Evolutionary conservation across 495 filamentous ascomycete species (phyloP), one percentile per base, ranked within the genome.

Genomic region (Choiromyces venosus): DNA sequence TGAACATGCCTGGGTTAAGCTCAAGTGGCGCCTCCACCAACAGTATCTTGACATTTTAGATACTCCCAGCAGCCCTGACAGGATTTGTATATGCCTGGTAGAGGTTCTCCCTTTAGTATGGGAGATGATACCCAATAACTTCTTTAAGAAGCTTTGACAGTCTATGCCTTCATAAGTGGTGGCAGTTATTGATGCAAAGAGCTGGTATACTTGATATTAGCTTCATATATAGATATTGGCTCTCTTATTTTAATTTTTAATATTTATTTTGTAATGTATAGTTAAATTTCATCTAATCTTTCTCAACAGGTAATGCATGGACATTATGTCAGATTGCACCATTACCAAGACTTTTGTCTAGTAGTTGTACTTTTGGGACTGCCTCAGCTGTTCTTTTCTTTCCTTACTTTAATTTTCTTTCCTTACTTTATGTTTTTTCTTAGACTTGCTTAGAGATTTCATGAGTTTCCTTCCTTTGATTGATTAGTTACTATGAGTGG

Each of bases 1-100:
- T 71, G 76, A 82, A 38, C 77, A 81, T 56, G 71, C 81, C 1
- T 82, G 77, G 75, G 74, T 73, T 0, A 65, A 78, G 19, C 68
- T 82, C 16, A 80, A 81, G 36, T 39, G 37, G 6, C 39, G 67
- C n/a, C 42, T 71, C 44, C 66, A 73, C 35, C 42, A 67, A 46
- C 61, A 68, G 37, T 72, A 75, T 37, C 73, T 61, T 10, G 65
- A 65, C 4, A 75, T 40, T 10, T 40, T 1, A 12, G 38, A 12
- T 40, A 10, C 40, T 3, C 40, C 40, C 2, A 18, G 40, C 2
- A 5, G 40, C 40, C 14, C 16, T 18, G 40, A 19, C 40, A 19
- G 40, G 40, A 44, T 44, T 44, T 5, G 14, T 4, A 1, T 4
- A 19, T 18, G 16, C 16, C 40, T 44, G 0, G 16, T 3, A 5